These are phyloP conservation scores for Psilocybe cyanescens DNA, from an alignment of 768 basidiomycete genomes.

Conservation along the genomic window DNA sequence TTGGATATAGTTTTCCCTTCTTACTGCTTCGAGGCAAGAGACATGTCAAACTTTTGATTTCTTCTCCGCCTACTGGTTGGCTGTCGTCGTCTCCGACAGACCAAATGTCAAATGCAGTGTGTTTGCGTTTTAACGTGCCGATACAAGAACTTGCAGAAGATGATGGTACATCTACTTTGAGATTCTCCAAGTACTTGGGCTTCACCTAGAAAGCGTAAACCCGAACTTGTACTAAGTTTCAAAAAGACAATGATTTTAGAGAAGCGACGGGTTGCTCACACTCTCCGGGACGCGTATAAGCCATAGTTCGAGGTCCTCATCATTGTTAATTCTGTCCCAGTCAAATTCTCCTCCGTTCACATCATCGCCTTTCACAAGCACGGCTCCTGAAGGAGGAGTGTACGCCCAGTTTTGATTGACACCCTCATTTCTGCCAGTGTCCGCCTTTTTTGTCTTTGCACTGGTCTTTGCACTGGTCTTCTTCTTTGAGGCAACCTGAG, in stretches of 20 bases:
- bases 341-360: slow-evolving; percentile 61
- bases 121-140: slow-evolving; percentile 57
- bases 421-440: slow-evolving; percentile 54
- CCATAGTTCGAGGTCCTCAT: slow-evolving; percentile 71
- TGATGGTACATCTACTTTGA: slow-evolving; percentile 49
- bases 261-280: slow-evolving; percentile 42
- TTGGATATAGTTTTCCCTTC: slow-evolving; percentile 58
- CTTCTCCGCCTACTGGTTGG: slow-evolving; percentile 56
- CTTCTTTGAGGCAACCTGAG: slow-evolving; percentile 11
- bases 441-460: slow-evolving; percentile 29
- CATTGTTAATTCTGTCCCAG: slow-evolving; percentile 62
- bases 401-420: slow-evolving; percentile 62
- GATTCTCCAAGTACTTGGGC: slow-evolving; percentile 60
- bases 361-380: slow-evolving; percentile 48
- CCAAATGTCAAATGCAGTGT: slow-evolving; percentile 68
- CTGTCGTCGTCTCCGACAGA: slow-evolving; percentile 46
- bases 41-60: slow-evolving; percentile 62
- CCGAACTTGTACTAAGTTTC: neutral
- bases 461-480: slow-evolving; percentile 16
- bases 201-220: slow-evolving; percentile 52
- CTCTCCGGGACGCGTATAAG: slow-evolving; percentile 70
- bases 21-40: slow-evolving; percentile 68
- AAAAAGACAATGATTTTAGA: neutral
- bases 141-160: slow-evolving; percentile 43
- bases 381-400: slow-evolving; percentile 56